Evolutionary conservation across 257 asterid species (phyloP).

Genomic region (Pogostemon cablin): DNA sequence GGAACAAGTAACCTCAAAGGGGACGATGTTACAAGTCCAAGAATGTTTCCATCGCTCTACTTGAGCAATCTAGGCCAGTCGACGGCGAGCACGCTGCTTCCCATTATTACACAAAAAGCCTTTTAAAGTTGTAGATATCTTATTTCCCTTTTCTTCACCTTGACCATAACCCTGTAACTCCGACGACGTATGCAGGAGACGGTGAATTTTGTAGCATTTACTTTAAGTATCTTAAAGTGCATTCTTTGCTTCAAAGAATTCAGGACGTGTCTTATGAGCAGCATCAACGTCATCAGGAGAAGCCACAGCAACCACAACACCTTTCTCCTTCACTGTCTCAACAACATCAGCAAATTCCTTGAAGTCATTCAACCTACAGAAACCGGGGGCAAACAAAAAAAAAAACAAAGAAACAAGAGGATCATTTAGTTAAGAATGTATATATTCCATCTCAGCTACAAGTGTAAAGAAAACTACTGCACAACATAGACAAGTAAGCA

Average conservation of each 20-base stretch:
- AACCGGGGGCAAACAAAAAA: too few species aligned
- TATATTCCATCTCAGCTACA: too few species aligned
- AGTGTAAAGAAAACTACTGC: background rate
- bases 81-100: background rate
- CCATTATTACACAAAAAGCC: background rate
- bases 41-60: background rate
- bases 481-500: background rate
- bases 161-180: background rate
- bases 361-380: slow-evolving; percentile 74
- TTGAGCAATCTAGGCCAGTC: background rate
- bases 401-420: background rate
- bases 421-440: background rate
- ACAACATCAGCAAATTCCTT: slow-evolving; percentile 83
- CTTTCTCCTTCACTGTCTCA: slow-evolving; percentile 73
- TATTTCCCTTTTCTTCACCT: background rate
- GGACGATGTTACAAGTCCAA: slow-evolving; percentile 20
- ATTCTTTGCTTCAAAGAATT: slow-evolving; percentile 77
- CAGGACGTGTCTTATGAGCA: slow-evolving; percentile 66
- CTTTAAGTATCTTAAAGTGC: slow-evolving; percentile 56
- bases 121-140: background rate
- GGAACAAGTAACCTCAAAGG: background rate
- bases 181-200: background rate
- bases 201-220: slow-evolving; percentile 15
- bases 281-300: slow-evolving; percentile 84
- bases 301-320: slow-evolving; percentile 90